Base-by-base conservation (phyloP, 192 early-diverging fungal genomes). In the Irineochytrium annulatum region DNA sequence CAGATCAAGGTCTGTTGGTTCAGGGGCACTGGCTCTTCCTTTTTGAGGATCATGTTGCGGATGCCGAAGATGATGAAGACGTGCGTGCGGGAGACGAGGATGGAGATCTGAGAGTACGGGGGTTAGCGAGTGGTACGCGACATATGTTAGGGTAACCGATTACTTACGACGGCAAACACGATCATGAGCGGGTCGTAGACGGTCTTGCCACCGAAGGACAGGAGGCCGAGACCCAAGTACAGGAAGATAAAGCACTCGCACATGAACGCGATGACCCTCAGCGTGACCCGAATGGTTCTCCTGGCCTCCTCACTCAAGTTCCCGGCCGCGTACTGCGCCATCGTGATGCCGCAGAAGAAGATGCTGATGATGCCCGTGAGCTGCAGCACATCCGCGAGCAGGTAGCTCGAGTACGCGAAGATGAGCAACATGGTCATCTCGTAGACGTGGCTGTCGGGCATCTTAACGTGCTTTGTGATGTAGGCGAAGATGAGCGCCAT, bases 281-380 rank as follows among this genome's bases (percentile, higher is more conserved):
- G 55, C 17, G 74, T 75, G 16, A 75, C 66, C 80, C 81, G 20
- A 14, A 57, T 33, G 13, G 61, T 68, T 14, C 55, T 53, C 46
- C 56, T 46, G 3, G 77, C 70, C 24, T 55, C 41, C 30, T 72
- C 63, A 28, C 66, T 61, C 55, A 84, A 43, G 55, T 81, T 84
- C 32, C 60, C 60, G 28, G 71, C 60, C 11, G 79, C 76, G 57
- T 81, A 84, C 65, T 84, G 79, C 37, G 79, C 71, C 74, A 84
- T 82, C 5, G 69, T 74, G 54, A 84, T 77, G 4, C 82, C 82
- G 43, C 71, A 71, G 44, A 84, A 82, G 57, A 84, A 84, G 19
- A 84, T 77, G 46, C 69, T 71, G 53, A 84, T 84, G 54, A 84
- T 84, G 3, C 82, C 82, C 35, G 82, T 84, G 52, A 84, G 62